A percentile compares a stretch with the other conserved stretches of the same genome.
Conservation (phyloP, 2,329 filamentous ascomycete genomes). For the Chaetomium globosum region DNA sequence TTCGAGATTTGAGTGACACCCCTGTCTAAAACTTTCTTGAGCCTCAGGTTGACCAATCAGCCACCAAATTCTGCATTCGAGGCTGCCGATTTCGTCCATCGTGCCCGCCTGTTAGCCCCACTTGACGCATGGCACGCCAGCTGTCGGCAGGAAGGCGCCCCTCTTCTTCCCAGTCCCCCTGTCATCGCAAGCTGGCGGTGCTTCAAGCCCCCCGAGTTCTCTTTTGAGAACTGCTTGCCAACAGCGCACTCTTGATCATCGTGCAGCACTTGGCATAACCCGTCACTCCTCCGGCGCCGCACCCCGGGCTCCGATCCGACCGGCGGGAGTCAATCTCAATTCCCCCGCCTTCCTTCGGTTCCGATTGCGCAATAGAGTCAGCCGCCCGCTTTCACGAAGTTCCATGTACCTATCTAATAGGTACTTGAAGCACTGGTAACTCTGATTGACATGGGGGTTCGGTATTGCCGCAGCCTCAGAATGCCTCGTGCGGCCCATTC, state of each 20-base stretch:
- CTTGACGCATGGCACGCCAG: conserved; percentile 14
- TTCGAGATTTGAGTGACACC: neutral
- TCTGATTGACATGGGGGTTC: neutral
- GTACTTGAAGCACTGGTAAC: neutral
- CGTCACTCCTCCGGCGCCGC: neutral
- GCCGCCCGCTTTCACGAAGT: neutral
- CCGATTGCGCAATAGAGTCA: neutral
- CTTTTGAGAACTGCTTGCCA: neutral
- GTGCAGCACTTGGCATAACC: neutral
- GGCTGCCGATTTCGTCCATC: conserved; percentile 14
- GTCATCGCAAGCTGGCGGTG: neutral
- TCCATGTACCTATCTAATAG: neutral
- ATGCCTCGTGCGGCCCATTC: conserved; percentile 29
- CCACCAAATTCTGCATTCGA: conserved; percentile 15
- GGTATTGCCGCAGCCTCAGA: conserved; percentile 12
- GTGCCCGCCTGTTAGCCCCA: conserved; percentile 20
- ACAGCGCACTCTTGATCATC: neutral
- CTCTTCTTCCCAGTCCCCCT: neutral
- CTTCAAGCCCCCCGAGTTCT: neutral
- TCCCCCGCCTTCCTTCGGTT: neutral
- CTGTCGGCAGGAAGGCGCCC: conserved; percentile 6
- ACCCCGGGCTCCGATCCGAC: neutral
- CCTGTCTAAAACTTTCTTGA: conserved; percentile 5
- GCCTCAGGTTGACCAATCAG: conserved; percentile 16
- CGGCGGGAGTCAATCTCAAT: neutral